A percentile compares a stretch with the other conserved stretches of the same genome.
These are phyloP conservation scores for Citrus unshiu DNA, from an alignment of 345 rosid species.

Conservation along the genomic window DNA sequence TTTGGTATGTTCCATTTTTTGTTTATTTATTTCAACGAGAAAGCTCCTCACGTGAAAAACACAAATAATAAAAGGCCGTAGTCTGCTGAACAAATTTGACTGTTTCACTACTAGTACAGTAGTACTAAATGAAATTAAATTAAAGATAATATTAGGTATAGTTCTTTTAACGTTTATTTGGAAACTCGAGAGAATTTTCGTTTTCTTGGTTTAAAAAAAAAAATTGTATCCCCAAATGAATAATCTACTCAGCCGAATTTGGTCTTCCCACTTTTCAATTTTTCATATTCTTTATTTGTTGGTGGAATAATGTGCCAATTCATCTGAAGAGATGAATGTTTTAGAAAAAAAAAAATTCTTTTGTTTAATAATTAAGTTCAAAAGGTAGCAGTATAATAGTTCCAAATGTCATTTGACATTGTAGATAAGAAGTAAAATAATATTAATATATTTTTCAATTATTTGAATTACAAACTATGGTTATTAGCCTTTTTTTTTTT, in stretches of 20 bases:
- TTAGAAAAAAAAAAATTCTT: no score
- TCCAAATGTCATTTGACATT: background rate
- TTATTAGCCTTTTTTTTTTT: no score
- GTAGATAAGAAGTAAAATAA: background rate
- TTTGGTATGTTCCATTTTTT: background rate
- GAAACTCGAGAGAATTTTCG: slow-evolving; percentile 25
- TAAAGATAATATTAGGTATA: slow-evolving; percentile 7
- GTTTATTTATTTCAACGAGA: no score
- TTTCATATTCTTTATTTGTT: slow-evolving; percentile 12
- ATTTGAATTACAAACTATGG: no score
- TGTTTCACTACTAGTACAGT: background rate
- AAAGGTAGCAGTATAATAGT: no score
- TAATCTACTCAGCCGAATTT: background rate
- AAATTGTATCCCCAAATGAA: background rate
- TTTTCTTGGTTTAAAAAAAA: slow-evolving; percentile 3
- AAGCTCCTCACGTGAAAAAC: no score
- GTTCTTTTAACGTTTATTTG: slow-evolving; percentile 14
- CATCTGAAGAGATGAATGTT: background rate
- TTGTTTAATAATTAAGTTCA: background rate
- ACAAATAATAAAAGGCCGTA: background rate
- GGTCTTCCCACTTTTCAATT: background rate
- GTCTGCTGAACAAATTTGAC: background rate
- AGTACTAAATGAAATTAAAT: slow-evolving; percentile 3
- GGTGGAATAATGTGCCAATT: slow-evolving; percentile 1
- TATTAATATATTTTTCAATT: no score